Evolutionary conservation across 164 flowering plant species (phyloP).

Genomic region (Hamamelis virginiana): DNA sequence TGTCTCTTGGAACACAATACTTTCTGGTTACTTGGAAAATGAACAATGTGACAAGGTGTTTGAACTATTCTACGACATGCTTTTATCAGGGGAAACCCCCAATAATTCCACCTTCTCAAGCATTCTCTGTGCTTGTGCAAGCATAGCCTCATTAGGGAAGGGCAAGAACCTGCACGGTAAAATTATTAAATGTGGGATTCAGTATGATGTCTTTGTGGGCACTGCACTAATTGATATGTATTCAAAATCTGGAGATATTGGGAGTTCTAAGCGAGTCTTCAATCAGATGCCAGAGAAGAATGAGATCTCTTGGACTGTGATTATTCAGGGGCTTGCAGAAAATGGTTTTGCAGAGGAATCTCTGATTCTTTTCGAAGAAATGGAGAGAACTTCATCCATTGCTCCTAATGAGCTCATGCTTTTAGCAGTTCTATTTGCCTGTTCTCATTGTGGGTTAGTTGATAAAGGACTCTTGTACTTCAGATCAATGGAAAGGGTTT

Average conservation of each 20-base stretch:
- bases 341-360: constrained; percentile 53
- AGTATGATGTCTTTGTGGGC: constrained; percentile 45
- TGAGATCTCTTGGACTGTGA: constrained; percentile 58
- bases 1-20: constrained; percentile 54
- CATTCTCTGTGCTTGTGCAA: constrained; percentile 55
- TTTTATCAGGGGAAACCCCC: constrained; percentile 49
- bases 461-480: constrained; percentile 52
- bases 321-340: constrained; percentile 72
- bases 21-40: constrained; percentile 44
- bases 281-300: constrained; percentile 44
- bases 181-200: constrained; percentile 47
- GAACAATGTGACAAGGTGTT: constrained; percentile 43
- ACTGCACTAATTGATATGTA: constrained; percentile 72
- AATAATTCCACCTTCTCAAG: constrained; percentile 50
- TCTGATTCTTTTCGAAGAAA: constrained; percentile 47
- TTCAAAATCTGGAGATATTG: constrained; percentile 64
- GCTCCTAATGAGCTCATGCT: constrained; percentile 50
- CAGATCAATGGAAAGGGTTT: constrained; percentile 46
- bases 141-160: constrained; percentile 47
- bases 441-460: constrained; percentile 67
- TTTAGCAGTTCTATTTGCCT: constrained; percentile 54
- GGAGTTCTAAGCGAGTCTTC: constrained; percentile 41
- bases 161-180: constrained; percentile 53
- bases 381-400: constrained; percentile 30
- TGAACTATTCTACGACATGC: constrained; percentile 46